Base-by-base conservation (phyloP, 257 asterid genomes). In the Nicotiana knightiana region DNA sequence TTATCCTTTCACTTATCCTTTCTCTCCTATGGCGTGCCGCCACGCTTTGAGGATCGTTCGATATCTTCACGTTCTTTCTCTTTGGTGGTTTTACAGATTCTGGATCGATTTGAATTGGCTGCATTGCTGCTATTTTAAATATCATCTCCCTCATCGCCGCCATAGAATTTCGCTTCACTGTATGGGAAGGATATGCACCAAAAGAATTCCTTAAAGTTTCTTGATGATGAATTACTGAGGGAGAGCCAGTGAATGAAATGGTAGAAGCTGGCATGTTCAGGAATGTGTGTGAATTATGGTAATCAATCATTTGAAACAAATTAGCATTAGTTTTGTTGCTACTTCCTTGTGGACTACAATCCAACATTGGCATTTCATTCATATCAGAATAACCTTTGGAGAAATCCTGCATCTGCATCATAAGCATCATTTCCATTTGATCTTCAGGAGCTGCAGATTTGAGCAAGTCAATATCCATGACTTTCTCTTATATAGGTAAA, bases 1-100 rank as follows among this genome's bases (percentile, higher is more conserved):
- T 84, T 17, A 96, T 96, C 89, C 91, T 67, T 85, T 92, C 99
- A 66, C 99, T 96, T 10, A 96, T 93, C 90, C 94, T 89, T 57
- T 96, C 98, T 43, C 99, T 85, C 55, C 99, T 89, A 85, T 94
- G 99, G 30, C 99, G 90, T 21, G 99, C 98, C 43, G 98, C 98
- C 71, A 95, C 97, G 80, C 98, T 93, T 67, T 95, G 99, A 0
- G 99, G 99, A 87, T 95, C 99, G 0, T 87, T 92, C 7, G 99
- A 95, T 86, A 95, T 95, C 92, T 85, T 93, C 61, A 95, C 99
- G 76, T 95, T 95, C 81, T 91, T 88, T 67, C 98, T 85, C 88
- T 91, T 93, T 15, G 98, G 99, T 24, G 97, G 94, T 80, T 93
- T 95, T 21, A 93, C 97, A 0, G 93, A 76, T 57, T 94, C 97